Conservation (phyloP, 805 yeast genomes). For the Wickerhamomyces xylosicus region DNA sequence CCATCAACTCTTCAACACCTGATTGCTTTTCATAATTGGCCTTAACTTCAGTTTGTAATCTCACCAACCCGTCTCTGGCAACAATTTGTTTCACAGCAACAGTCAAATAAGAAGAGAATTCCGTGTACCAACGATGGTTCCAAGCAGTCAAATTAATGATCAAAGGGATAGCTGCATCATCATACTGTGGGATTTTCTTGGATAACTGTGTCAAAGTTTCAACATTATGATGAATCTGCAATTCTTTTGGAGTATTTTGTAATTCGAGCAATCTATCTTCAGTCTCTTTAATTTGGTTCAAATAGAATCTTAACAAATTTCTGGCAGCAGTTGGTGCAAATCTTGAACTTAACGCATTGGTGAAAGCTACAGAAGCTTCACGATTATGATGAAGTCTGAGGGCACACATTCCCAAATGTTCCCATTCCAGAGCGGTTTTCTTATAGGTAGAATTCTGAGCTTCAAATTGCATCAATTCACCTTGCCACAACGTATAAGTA, state of each 20-base stretch:
- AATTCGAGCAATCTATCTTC: background rate
- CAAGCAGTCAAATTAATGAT: slow-evolving; percentile 82
- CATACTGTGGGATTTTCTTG: slow-evolving; percentile 28
- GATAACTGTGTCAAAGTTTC: slow-evolving; percentile 18
- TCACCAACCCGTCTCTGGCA: slow-evolving; percentile 68
- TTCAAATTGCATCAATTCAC: slow-evolving; percentile 80
- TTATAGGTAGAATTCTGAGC: slow-evolving; percentile 75
- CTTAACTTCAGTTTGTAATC: slow-evolving; percentile 60
- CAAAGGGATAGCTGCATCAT: slow-evolving; percentile 43
- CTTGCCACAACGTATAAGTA: slow-evolving; percentile 87
- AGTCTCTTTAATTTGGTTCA: slow-evolving; percentile 31
- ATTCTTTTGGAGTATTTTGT: slow-evolving; percentile 19
- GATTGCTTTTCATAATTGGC: slow-evolving; percentile 49
- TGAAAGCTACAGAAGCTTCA: slow-evolving; percentile 83
- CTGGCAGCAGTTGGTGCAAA: slow-evolving; percentile 76
- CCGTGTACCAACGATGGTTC: slow-evolving; percentile 97
- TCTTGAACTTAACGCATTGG: slow-evolving; percentile 56
- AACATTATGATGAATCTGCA: slow-evolving; percentile 2
- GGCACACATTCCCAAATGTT: slow-evolving; percentile 79
- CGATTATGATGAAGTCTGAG: slow-evolving; percentile 74
- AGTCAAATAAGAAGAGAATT: slow-evolving; percentile 67
- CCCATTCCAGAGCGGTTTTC: slow-evolving; percentile 85
- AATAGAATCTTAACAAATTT: slow-evolving; percentile 59
- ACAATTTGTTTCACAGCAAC: slow-evolving; percentile 49
- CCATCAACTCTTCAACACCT: slow-evolving; percentile 49